Conservation (phyloP, 1,284 basidiomycete species). For the Meira nashicola region DNA sequence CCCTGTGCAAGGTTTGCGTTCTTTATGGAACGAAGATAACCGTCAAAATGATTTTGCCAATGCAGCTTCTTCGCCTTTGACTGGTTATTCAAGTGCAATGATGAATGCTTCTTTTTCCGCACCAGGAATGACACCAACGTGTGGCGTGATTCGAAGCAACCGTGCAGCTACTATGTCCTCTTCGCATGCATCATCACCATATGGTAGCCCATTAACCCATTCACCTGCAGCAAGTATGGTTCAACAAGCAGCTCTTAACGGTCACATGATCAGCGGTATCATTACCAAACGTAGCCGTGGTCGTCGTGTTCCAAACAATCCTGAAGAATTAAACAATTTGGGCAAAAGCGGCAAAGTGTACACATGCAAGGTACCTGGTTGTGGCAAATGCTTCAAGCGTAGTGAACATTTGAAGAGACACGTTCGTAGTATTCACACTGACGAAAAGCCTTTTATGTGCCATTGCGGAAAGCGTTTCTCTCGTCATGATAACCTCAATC, state of each 20-base stretch:
- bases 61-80: neutral
- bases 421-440: slow-evolving; percentile 47
- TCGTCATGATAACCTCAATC: slow-evolving; percentile 48
- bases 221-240: neutral
- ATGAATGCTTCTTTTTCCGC: slow-evolving; percentile 22
- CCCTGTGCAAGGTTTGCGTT: no score
- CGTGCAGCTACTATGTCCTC: slow-evolving; percentile 16
- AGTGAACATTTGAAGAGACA: slow-evolving; percentile 48
- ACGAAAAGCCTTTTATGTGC: slow-evolving; percentile 48
- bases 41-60: neutral
- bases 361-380: slow-evolving; percentile 47
- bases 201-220: neutral
- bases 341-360: slow-evolving; percentile 50
- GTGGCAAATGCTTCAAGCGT: slow-evolving; percentile 48
- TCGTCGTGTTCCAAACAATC: slow-evolving; percentile 44
- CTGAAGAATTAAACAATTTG: slow-evolving; percentile 46
- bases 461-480: slow-evolving; percentile 44
- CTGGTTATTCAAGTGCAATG: slow-evolving; percentile 16
- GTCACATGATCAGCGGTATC: slow-evolving; percentile 30
- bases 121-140: slow-evolving; percentile 19
- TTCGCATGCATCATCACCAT: slow-evolving; percentile 13
- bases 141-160: slow-evolving; percentile 6
- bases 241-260: neutral
- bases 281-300: slow-evolving; percentile 47
- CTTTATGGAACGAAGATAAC: neutral